Evolutionary conservation across 345 rosid genomes (phyloP).

Genomic region (Brassica juncea): DNA sequence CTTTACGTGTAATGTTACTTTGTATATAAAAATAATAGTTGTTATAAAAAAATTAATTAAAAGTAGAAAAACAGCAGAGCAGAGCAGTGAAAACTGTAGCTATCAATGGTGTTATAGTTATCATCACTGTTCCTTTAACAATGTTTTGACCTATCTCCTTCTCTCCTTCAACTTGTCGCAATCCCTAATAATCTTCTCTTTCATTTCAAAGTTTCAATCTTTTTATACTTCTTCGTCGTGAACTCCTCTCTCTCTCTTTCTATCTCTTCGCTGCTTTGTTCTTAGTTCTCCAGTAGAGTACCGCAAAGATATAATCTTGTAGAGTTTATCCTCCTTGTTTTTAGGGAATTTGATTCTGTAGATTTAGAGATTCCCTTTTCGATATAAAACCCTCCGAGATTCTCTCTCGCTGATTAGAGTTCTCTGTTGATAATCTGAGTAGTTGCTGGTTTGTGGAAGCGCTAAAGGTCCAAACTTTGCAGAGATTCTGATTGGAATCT

Average conservation of each 20-base stretch:
- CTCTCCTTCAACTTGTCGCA: conserved; percentile 44
- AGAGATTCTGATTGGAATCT: conserved; percentile 37
- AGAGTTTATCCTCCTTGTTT: conserved; percentile 13
- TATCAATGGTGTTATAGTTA: conserved; percentile 41
- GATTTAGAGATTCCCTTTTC: conserved; percentile 49
- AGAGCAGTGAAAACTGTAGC: conserved; percentile 55
- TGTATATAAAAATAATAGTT: too few species aligned
- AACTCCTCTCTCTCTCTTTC: not conserved
- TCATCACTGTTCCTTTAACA: conserved; percentile 40
- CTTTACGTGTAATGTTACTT: too few species aligned
- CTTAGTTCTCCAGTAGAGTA: conserved; percentile 34
- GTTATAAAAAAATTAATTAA: not conserved
- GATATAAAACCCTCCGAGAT: not conserved
- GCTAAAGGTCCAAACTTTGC: conserved; percentile 23
- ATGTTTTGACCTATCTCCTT: conserved; percentile 38
- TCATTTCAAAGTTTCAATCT: conserved; percentile 35
- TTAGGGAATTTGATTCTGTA: conserved; percentile 48
- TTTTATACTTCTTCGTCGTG: not conserved
- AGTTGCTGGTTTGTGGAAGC: conserved; percentile 27
- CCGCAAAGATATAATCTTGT: not conserved
- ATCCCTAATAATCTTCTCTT: conserved; percentile 26
- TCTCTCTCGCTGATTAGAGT: conserved; percentile 38
- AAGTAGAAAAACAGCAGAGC: conserved; percentile 44
- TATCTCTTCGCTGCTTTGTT: conserved; percentile 39
- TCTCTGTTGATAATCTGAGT: conserved; percentile 33